Percentiles rank a stretch among this genome's conserved stretches.
These are phyloP conservation scores for Sequoiadendron giganteum DNA, from an alignment of 75 land plant genomes.

Conservation along the genomic window DNA sequence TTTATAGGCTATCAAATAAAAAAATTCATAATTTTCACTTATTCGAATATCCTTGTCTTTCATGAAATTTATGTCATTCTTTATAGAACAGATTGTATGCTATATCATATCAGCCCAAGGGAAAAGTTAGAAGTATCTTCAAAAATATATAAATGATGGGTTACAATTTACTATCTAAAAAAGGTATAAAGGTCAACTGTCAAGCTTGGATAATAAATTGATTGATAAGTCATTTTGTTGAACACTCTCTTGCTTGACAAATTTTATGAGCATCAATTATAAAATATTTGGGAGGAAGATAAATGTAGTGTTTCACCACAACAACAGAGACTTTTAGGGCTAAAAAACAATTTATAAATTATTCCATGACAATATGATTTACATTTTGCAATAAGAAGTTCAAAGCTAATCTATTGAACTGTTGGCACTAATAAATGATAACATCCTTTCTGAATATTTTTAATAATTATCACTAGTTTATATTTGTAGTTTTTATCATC, in stretches of 20 bases:
- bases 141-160: background rate
- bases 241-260: background rate
- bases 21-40: background rate
- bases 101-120: background rate
- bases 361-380: too few relatives aligned
- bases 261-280: background rate
- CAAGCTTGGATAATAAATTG: background rate
- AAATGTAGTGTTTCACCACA: too few relatives aligned
- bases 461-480: too few relatives aligned
- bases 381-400: too few relatives aligned
- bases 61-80: too few relatives aligned
- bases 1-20: background rate
- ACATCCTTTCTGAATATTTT: too few relatives aligned
- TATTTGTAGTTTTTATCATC: too few relatives aligned
- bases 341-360: too few relatives aligned
- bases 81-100: background rate
- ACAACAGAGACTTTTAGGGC: too few relatives aligned
- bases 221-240: background rate
- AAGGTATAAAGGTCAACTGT: background rate
- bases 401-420: too few relatives aligned
- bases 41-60: background rate
- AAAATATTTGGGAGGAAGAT: background rate
- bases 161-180: too few relatives aligned
- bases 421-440: too few relatives aligned
- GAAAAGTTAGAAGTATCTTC: background rate